Percentiles rank a stretch among this genome's conserved stretches.
Evolutionary conservation across 805 yeast genomes (phyloP).

Genomic region (Peterozyma toletana): DNA sequence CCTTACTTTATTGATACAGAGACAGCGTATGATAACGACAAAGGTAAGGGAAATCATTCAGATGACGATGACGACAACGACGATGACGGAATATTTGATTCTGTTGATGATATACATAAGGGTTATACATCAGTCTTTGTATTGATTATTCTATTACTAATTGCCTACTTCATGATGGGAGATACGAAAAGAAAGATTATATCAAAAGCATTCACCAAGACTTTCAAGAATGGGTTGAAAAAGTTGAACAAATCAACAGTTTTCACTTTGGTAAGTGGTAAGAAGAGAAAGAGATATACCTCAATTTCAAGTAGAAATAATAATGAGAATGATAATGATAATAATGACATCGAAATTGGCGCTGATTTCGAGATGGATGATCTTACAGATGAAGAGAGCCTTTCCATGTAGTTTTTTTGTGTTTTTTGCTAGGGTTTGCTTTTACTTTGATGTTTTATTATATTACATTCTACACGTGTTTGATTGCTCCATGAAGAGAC

Average conservation of each 20-base stretch:
- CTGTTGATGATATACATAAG: neutral
- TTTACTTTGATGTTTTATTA: conserved; percentile 1
- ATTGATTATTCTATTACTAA: neutral
- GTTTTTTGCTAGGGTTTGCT: neutral
- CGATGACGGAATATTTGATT: conserved; percentile 5
- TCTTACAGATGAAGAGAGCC: neutral
- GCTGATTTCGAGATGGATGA: neutral
- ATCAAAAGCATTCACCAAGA: conserved; percentile 1
- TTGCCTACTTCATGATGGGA: conserved; percentile 5
- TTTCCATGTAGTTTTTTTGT: neutral
- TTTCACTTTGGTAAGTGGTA: neutral
- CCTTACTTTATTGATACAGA: conserved; percentile 29
- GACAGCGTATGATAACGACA: conserved; percentile 10
- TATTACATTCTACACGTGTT: neutral
- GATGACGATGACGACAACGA: conserved; percentile 23
- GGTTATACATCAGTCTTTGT: neutral
- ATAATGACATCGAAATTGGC: conserved; percentile 12
- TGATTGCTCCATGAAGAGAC: too few species aligned
- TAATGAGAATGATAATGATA: conserved; percentile 2
- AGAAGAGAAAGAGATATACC: neutral
- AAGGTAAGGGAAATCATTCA: conserved; percentile 8
- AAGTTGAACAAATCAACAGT: neutral
- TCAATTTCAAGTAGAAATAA: neutral
- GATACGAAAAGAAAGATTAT: conserved; percentile 4
- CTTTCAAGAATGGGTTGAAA: neutral